Evolutionary conservation across 495 filamentous ascomycete species (phyloP), one percentile per base, ranked within the genome.

Genomic region (Penicillium simplicissimum): DNA sequence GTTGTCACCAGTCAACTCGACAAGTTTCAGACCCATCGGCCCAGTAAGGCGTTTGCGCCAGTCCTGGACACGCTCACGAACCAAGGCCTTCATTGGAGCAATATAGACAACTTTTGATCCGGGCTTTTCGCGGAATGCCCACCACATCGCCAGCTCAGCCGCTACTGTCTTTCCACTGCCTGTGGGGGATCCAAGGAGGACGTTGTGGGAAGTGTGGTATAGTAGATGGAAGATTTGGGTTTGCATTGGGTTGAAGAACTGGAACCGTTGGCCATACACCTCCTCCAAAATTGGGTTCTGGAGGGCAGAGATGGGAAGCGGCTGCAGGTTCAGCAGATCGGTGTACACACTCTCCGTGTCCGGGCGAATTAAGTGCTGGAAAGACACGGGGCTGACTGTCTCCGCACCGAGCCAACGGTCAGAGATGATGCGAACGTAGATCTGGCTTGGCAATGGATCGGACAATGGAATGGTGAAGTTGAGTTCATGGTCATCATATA

Each of bases 51-150:
- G 86, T 59, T 85, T 84, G 8, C 88, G 84, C 95, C 95, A 99
- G 72, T 99, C 95, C 68, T 95, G 88, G 21, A 99, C 95, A 71
- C 95, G 89, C 72, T 99, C 95, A 10, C 95, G 89, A 49, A 99
- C 95, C 36, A 99, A 86, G 2, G 95, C 95, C 70, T 99, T 99
- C 95, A 99, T 99, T 0, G 95, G 95, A 4, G 95, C 95, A 66
- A 99, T 98, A 68, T 99, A 99, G 25, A 99, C 93, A 2, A 99
- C 94, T 76, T 99, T 99, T 3, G 91, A 97, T 3, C 93, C 92
- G 1, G 96, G 96, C 42, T 89, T 90, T 71, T 98, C 93, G 11
- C 94, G 88, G 75, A 99, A 98, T 7, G 96, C 93, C 94, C 92
- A 97, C 95, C 95, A 99, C 96, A 99, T 98, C n/a, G 96, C 96